These are phyloP conservation scores for Lentinula aciculospora DNA, from an alignment of 768 basidiomycete species.

Conservation along the genomic window DNA sequence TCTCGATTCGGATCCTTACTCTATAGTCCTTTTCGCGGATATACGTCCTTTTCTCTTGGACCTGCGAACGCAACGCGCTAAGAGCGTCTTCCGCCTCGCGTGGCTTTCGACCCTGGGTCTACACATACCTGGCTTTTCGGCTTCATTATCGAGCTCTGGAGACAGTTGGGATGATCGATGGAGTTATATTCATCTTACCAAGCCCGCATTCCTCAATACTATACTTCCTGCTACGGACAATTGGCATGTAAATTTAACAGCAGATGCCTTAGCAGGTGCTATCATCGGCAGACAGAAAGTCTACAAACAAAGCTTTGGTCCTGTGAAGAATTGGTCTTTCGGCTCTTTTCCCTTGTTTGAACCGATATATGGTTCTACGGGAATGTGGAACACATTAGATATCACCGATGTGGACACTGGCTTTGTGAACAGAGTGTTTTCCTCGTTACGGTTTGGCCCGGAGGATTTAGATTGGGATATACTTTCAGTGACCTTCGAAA, in stretches of 20 bases:
- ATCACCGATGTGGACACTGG: slow-evolving; percentile 41
- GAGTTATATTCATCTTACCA: slow-evolving; percentile 43
- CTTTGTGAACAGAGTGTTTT: slow-evolving; percentile 55
- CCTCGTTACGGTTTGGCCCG: slow-evolving; percentile 41
- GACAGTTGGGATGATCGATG: slow-evolving; percentile 66
- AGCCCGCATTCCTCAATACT: slow-evolving; percentile 36
- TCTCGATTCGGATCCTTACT: slow-evolving; percentile 63
- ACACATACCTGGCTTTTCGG: slow-evolving; percentile 60
- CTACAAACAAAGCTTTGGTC: slow-evolving; percentile 58
- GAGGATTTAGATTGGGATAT: slow-evolving; percentile 62
- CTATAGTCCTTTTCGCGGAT: slow-evolving; percentile 68
- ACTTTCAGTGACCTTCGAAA: slow-evolving; percentile 64
- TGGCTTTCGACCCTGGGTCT: slow-evolving; percentile 73
- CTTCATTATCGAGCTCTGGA: slow-evolving; percentile 26
- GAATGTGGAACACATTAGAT: slow-evolving; percentile 41
- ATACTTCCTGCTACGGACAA: slow-evolving; percentile 42
- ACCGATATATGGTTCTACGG: slow-evolving; percentile 16
- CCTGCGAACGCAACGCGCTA: slow-evolving; percentile 37
- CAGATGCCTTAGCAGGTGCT: slow-evolving; percentile 62
- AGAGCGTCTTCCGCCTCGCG: slow-evolving; percentile 54
- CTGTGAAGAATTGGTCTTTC: slow-evolving; percentile 60
- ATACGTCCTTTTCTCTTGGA: slow-evolving; percentile 53
- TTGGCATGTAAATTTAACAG: slow-evolving; percentile 28
- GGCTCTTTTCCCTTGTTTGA: slow-evolving; percentile 55
- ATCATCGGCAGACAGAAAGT: slow-evolving; percentile 62